Evolutionary conservation across 495 filamentous ascomycete species (phyloP), one percentile per base, ranked within the genome.

Genomic region (Pyrenula aspistea): DNA sequence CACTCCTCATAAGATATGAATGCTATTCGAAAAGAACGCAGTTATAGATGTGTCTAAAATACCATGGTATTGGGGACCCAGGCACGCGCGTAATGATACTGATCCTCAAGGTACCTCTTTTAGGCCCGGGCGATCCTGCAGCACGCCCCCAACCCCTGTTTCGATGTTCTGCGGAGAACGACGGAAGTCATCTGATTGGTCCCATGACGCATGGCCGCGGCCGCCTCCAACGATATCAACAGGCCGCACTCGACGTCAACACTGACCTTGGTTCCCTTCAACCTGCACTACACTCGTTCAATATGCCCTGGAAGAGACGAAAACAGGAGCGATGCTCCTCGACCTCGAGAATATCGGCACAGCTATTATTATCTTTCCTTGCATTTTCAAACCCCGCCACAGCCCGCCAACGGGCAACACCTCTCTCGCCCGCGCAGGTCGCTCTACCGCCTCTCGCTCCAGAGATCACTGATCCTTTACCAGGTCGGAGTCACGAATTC

Each of bases 301-400:
- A 23, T 15, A 60, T 20, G 11, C 59, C 55, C 53, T 42, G 42
- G 51, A 42, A 19, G 10, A 51, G 51, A 56, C 24, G 1, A 22
- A 50, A 42, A 19, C 48, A 53, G 24, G 51, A 58, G 22, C 54
- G 47, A 19, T 63, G 66, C 58, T 59, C 42, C 51, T 74, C 72
- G 50, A 71, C 79, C 22, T 77, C 77, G 67, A 73, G 77, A 69
- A 77, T 86, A 54, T 83, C 83, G 15, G 76, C 79, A 57, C 67
- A 71, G 51, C 67, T 84, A 52, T 68, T 88, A 53, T 70, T 87
- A 31, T 84, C 77, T 53, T 81, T 86, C 68, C 77, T 87, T 49
- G 81, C 81, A 55, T 64, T 81, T 57, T 74, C 78, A 22, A 61
- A 70, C 20, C 59, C 73, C 19, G 49, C 68, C 48, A 61, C 59